Percentiles rank a stretch among this genome's conserved stretches.
Evolutionary conservation across 2,329 filamentous ascomycete genomes (phyloP).

Genomic region (Chaetomiaceae sp.): DNA sequence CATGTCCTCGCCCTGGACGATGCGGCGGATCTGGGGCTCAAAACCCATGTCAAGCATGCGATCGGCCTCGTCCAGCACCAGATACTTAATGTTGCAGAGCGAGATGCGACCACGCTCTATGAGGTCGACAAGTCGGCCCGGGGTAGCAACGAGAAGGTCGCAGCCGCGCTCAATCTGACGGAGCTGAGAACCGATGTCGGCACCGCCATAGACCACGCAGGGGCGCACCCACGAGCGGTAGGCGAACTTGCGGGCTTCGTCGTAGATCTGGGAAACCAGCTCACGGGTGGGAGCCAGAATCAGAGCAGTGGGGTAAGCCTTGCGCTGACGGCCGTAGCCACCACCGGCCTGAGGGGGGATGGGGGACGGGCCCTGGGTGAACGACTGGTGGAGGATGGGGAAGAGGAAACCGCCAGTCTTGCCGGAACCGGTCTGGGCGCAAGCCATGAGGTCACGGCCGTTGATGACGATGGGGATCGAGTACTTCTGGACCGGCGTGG

Average conservation of each 20-base stretch:
- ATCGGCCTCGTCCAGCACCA: constrained; percentile 97
- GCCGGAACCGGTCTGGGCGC: constrained; percentile 98
- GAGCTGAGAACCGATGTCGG: constrained; percentile 96
- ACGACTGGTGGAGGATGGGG: constrained; percentile 97
- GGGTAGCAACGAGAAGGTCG: constrained; percentile 93
- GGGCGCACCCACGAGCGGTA: constrained; percentile 99
- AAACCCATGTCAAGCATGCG: constrained; percentile 99
- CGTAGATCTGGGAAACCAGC: constrained; percentile 97
- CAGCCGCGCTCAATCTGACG: constrained; percentile 97
- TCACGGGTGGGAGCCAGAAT: constrained; percentile 97
- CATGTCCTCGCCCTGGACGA: constrained; percentile 99
- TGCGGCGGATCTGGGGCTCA: constrained; percentile 97
- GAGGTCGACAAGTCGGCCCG: constrained; percentile 93
- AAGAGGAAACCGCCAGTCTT: constrained; percentile 99
- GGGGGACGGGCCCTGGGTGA: constrained; percentile 77
- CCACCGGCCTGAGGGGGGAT: constrained; percentile 61
- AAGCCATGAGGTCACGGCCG: constrained; percentile 97
- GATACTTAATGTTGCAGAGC: constrained; percentile 97
- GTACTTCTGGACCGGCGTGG: constrained; percentile 98
- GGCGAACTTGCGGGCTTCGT: constrained; percentile 95
- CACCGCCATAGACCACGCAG: constrained; percentile 98
- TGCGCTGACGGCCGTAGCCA: constrained; percentile 89
- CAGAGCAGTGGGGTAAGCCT: constrained; percentile 93
- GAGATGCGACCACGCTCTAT: constrained; percentile 98
- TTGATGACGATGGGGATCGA: constrained; percentile 98